Base-by-base conservation (phyloP, 2,329 filamentous ascomycete species). In the Sporothrix pseudoabietina region DNA sequence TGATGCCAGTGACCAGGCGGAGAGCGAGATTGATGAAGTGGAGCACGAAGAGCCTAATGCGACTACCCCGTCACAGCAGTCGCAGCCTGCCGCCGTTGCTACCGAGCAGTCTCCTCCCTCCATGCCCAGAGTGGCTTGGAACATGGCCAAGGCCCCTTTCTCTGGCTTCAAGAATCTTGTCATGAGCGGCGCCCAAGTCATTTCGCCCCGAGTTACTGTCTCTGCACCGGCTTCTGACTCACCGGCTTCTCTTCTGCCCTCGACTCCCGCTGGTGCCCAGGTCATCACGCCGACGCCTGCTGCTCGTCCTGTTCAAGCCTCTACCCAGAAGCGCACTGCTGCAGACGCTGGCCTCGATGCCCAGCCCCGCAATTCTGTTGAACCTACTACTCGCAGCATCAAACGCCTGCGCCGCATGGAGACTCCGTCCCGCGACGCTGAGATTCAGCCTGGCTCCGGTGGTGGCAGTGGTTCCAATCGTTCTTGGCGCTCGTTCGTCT, bases 141-240 rank as follows among this genome's bases (percentile, higher is more conserved):
- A 78, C 4, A 74, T 74, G 16, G 77, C 77, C 1, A 72, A 81
- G 55, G 78, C 78, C 4, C 78, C 80, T 0, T 66, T 82, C 12
- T 78, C 73, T n/a, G 78, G 79, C 35, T 71, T 82, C 61, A 80
- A 77, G 71, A 79, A 78, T 44, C 75, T 81, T 5, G 78, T 82
- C 22, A 77, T 77, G 3, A 77, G 77, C 39, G 77, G 79, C 5
- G 79, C 79, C 0, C 78, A 79, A 73, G 75, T 77, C 1, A 75
- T 81, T 3, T 81, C 80, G 8, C 79, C 81, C 0, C 77, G 76
- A 1, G 22, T 73, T 10, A 57, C 6, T 0, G 32, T n/a, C 0
- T 35, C 73, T 8, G 59, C 68, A 3, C 68, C 54, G 4, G 39
- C 6, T 8, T 66, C 71, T 14, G 26, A 30, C 2, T 66, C 39